These are phyloP conservation scores for Starmerella etchellsii DNA, from an alignment of 805 yeast species.

Conservation along the genomic window DNA sequence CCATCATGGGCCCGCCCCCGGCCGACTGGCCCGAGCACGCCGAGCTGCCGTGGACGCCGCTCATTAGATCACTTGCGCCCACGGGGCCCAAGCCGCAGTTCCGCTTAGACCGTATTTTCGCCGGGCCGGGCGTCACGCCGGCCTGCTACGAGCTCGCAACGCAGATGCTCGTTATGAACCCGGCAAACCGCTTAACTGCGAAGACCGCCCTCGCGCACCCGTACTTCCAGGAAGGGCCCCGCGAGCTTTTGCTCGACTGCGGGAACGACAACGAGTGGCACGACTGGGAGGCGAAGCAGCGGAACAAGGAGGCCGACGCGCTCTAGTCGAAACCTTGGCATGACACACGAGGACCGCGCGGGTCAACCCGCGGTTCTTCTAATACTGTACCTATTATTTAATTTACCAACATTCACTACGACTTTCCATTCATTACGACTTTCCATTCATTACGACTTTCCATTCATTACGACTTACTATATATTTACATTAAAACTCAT, in stretches of 20 bases:
- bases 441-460: no score
- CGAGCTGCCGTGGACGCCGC: constrained; percentile 82
- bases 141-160: constrained; percentile 48
- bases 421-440: no score
- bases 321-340: no score
- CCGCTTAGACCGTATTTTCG: constrained; percentile 34
- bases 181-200: constrained; percentile 54
- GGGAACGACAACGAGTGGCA: constrained; percentile 79
- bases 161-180: constrained; percentile 54
- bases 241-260: constrained; percentile 47
- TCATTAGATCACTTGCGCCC: constrained; percentile 46
- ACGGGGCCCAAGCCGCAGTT: constrained; percentile 8
- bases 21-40: constrained; percentile 69
- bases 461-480: no score
- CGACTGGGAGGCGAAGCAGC: constrained; percentile 84
- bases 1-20: constrained; percentile 65
- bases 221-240: constrained; percentile 62
- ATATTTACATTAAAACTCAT: neutral
- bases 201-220: constrained; percentile 52
- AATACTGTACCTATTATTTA: no score
- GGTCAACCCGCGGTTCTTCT: no score
- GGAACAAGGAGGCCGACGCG: constrained; percentile 26
- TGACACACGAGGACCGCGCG: no score
- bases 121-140: constrained; percentile 30
- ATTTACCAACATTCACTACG: no score